These are phyloP conservation scores for Lagenidium sp. DNA, from an alignment of 352 stramenopile species.

Conservation along the genomic window DNA sequence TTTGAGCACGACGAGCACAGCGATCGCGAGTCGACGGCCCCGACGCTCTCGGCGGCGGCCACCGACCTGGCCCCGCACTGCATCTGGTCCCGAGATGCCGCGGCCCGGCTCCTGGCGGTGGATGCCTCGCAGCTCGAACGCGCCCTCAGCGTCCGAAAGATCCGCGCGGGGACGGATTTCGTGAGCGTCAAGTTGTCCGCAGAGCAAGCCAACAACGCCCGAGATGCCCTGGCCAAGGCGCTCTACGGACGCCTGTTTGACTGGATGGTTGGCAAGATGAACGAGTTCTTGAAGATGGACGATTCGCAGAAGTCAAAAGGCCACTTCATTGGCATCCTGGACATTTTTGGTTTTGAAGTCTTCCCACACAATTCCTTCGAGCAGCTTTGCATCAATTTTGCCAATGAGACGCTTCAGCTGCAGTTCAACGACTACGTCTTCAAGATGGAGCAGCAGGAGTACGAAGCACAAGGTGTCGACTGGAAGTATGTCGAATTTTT, in stretches of 20 bases:
- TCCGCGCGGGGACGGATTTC: conserved; percentile 74
- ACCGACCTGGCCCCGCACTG: conserved; percentile 50
- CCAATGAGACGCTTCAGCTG: conserved; percentile 84
- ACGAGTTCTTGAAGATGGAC: conserved; percentile 77
- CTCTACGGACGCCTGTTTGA: conserved; percentile 88
- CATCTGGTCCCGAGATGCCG: conserved; percentile 64
- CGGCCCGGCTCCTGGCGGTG: conserved; percentile 57
- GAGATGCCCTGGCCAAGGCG: conserved; percentile 75
- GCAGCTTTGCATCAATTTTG: conserved; percentile 89
- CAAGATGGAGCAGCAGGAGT: conserved; percentile 81
- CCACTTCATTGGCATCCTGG: conserved; percentile 85
- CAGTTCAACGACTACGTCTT: conserved; percentile 88
- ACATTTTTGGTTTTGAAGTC: conserved; percentile 92
- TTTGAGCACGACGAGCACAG: conserved; percentile 77
- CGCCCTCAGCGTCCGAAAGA: conserved; percentile 69
- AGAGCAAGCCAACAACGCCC: conserved; percentile 74
- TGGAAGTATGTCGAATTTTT: conserved; percentile 82
- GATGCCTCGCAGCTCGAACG: conserved; percentile 63
- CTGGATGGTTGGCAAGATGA: conserved; percentile 86
- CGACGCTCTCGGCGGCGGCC: conserved; percentile 10
- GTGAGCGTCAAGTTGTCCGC: conserved; percentile 80
- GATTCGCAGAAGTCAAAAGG: conserved; percentile 57
- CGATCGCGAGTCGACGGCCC: conserved; percentile 28
- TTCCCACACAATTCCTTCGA: conserved; percentile 89
- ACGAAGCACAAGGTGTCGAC: conserved; percentile 71